Evolutionary conservation across 306 rosid genomes (phyloP).

Genomic region (Medicago truncatula): MtrunA17r5.0-ANR NC_053046.1:9917501-9918000

Average conservation of each 20-base stretch:
- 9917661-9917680: slow-evolving; percentile 18
- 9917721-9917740: slow-evolving; percentile 12
- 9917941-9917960: slow-evolving; percentile 47
- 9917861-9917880: slow-evolving; percentile 36
- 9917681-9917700: slow-evolving; percentile 38
- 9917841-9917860: not conserved
- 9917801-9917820: not conserved
- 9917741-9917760: slow-evolving; percentile 20
- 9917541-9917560: not conserved
- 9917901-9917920: slow-evolving; percentile 33
- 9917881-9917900: slow-evolving; percentile 55
- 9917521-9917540: slow-evolving; percentile 8
- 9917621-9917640: slow-evolving; percentile 44
- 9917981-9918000: slow-evolving; percentile 55
- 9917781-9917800: not conserved
- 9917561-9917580: slow-evolving; percentile 36
- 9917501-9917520: slow-evolving; percentile 29
- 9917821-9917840: not conserved
- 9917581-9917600: slow-evolving; percentile 76
- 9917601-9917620: slow-evolving; percentile 74
- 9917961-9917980: slow-evolving; percentile 57
- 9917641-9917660: slow-evolving; percentile 48
- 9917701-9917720: slow-evolving; percentile 46
- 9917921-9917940: slow-evolving; percentile 36
- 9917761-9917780: not conserved